Evolutionary conservation across 2,329 filamentous ascomycete genomes (phyloP).

Genomic region (Fusarium sp.): DNA sequence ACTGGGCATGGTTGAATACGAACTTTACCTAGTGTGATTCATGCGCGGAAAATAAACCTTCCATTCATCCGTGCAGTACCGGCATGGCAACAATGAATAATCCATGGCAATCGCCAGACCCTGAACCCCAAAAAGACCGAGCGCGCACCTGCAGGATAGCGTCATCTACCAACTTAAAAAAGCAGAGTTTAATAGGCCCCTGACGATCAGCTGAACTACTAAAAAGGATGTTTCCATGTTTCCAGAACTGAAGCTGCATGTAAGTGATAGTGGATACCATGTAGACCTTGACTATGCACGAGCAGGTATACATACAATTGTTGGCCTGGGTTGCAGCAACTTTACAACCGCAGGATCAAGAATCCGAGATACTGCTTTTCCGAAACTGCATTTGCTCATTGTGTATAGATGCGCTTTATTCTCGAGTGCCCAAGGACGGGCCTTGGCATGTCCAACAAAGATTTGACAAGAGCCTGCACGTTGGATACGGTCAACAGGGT

Average conservation of each 20-base stretch:
- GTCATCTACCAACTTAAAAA: slow-evolving; percentile 33
- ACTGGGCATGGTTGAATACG: too few species aligned
- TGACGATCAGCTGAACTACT: slow-evolving; percentile 3
- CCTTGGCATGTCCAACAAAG: too few species aligned
- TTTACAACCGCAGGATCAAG: too few species aligned
- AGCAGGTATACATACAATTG: background rate
- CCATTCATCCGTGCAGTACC: too few species aligned
- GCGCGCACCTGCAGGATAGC: slow-evolving; percentile 27
- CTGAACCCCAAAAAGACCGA: background rate
- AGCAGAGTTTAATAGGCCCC: slow-evolving; percentile 13
- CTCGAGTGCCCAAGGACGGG: too few species aligned
- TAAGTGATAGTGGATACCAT: background rate
- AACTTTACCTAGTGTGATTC: too few species aligned
- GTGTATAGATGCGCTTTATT: too few species aligned
- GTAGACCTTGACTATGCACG: background rate
- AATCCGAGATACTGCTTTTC: too few species aligned
- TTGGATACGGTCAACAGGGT: background rate
- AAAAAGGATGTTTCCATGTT: background rate
- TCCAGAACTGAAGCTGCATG: background rate
- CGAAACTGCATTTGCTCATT: too few species aligned
- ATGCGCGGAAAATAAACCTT: too few species aligned
- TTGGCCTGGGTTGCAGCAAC: background rate
- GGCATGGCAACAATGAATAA: background rate
- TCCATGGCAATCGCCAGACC: background rate
- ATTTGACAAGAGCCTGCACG: too few species aligned